Evolutionary conservation across 345 rosid species (phyloP).

Genomic region (Sonneratia alba): DNA sequence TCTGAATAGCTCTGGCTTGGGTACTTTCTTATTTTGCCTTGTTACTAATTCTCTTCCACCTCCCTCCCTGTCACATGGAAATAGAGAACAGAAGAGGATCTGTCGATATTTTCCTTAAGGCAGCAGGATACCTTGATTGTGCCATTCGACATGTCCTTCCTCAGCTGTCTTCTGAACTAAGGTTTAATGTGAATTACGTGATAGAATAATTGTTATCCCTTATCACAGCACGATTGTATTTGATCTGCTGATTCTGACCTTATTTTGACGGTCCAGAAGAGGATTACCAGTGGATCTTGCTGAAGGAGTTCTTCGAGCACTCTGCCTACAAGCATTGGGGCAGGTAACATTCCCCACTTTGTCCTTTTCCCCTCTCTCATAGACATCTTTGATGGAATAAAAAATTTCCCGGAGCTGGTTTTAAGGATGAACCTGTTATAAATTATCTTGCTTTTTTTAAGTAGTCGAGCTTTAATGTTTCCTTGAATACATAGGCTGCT

Average conservation of each 20-base stretch:
- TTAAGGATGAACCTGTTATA: neutral
- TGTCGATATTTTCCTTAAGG: conserved; percentile 86
- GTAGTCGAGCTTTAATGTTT: neutral
- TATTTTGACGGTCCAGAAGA: conserved; percentile 44
- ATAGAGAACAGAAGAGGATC: conserved; percentile 82
- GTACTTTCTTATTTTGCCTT: conserved; percentile 4
- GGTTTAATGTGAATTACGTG: conserved; percentile 34
- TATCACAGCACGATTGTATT: neutral
- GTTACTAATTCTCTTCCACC: neutral
- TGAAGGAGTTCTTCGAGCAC: conserved; percentile 88
- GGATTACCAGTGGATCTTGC: conserved; percentile 83
- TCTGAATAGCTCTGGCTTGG: neutral
- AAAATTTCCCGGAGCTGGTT: neutral
- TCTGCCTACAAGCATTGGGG: conserved; percentile 91
- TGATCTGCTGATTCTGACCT: conserved; percentile 5
- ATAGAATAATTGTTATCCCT: neutral
- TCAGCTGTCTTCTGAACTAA: conserved; percentile 57
- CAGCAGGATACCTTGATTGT: conserved; percentile 94
- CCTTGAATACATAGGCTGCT: conserved; percentile 51
- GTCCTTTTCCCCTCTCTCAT: neutral
- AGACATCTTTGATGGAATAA: neutral
- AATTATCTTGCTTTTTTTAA: neutral
- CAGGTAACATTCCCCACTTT: conserved; percentile 42
- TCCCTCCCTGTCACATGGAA: conserved; percentile 15
- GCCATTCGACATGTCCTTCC: conserved; percentile 89